These are phyloP conservation scores for Sequoiadendron giganteum DNA, from an alignment of 75 land plant species.

Conservation along the genomic window DNA sequence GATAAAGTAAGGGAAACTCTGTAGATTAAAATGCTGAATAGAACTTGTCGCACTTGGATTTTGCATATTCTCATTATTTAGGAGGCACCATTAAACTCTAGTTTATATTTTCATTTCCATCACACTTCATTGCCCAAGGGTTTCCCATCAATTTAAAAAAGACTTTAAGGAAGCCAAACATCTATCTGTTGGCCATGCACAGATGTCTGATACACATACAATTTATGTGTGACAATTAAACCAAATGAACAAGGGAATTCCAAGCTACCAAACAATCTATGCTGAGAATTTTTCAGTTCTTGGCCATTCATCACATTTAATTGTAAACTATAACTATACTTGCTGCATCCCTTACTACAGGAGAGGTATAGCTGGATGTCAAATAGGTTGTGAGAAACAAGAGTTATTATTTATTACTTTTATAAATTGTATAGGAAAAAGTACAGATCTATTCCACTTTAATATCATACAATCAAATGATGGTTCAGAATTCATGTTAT, in stretches of 20 bases:
- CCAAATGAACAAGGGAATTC: neutral
- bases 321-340: neutral
- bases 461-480: neutral
- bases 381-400: neutral
- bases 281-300: neutral
- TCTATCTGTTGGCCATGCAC: neutral
- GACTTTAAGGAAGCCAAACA: neutral
- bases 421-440: neutral
- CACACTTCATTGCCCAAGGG: neutral
- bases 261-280: neutral
- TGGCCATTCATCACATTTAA: neutral
- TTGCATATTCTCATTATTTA: neutral
- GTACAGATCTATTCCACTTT: neutral
- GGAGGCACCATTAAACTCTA: neutral
- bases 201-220: neutral
- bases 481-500: neutral
- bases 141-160: neutral
- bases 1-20: neutral
- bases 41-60: neutral
- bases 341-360: neutral
- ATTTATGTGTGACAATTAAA: neutral
- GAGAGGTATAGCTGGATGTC: neutral
- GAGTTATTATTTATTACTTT: neutral
- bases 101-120: neutral
- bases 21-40: neutral